Evolutionary conservation across 1,284 basidiomycete species (phyloP).

Genomic region (Austroboletus novae-zelandiae): DNA sequence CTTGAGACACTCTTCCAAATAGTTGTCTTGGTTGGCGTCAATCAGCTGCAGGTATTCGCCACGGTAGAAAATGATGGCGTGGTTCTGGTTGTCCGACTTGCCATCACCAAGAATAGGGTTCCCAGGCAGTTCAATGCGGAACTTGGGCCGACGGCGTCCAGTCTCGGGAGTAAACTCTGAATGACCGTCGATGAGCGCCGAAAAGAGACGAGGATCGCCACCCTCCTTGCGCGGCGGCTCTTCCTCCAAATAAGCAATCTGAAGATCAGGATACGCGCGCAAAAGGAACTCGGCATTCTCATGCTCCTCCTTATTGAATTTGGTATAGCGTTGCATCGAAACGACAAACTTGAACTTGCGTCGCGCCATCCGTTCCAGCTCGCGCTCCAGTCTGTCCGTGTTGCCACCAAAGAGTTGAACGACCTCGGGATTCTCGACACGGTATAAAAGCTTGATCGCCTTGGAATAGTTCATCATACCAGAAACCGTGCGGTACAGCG

Average conservation of each 20-base stretch:
- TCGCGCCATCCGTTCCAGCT: slow-evolving; percentile 95
- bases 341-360: slow-evolving; percentile 99
- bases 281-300: slow-evolving; percentile 99
- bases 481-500: slow-evolving; percentile 99
- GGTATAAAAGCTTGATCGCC: slow-evolving; percentile 98
- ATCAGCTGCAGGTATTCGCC: slow-evolving; percentile 99
- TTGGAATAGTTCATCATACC: slow-evolving; percentile 99
- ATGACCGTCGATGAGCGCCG: slow-evolving; percentile 94
- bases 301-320: slow-evolving; percentile 99
- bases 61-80: slow-evolving; percentile 98
- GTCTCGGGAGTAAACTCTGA: slow-evolving; percentile 90
- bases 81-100: slow-evolving; percentile 99
- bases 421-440: slow-evolving; percentile 99
- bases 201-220: slow-evolving; percentile 89
- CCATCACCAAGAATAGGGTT: slow-evolving; percentile 99
- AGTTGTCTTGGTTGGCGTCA: slow-evolving; percentile 99
- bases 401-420: slow-evolving; percentile 97
- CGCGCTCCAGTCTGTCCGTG: slow-evolving; percentile 94
- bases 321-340: slow-evolving; percentile 99
- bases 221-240: slow-evolving; percentile 69
- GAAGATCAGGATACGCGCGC: slow-evolving; percentile 96
- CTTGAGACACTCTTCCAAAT: slow-evolving; percentile 98
- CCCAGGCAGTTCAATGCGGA: slow-evolving; percentile 95
- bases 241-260: slow-evolving; percentile 98
- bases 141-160: slow-evolving; percentile 94